Base-by-base conservation (phyloP, 2,329 filamentous ascomycete species). In the Colletotrichum echinochloae region DNA sequence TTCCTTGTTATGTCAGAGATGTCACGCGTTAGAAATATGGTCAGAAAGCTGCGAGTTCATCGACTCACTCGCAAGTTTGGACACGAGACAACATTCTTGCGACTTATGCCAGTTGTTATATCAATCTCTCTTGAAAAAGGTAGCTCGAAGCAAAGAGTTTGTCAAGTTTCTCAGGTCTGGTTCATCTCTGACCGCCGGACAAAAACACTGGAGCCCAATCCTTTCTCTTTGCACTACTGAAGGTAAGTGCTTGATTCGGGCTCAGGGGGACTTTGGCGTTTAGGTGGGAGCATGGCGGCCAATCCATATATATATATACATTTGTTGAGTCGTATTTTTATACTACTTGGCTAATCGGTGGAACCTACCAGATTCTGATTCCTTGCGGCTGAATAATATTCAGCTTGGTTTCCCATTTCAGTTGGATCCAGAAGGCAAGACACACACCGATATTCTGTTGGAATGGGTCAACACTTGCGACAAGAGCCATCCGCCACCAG, bases 401-500 rank as follows among this genome's bases (percentile, higher is more conserved):
- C 57, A 37, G n/a, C 28, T 35, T n/a, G 57, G 57, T 8, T 48
- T 60, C 30, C 57, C 57, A 5, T 16, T 0, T 2, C 57, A n/a
- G 5, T 18, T 48, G 18, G 28, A 48, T 6, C 41, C 41, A 2
- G 57, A 28, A 16, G 9, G 26, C 41, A 3, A 28, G 2, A 37
- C 57, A 9, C 57, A 48, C 3, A 9, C 8, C 5, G n/a, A 35
- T 5, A 26, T 48, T 9, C 20, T 60, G 2, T 33, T 18, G 16
- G 16, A 48, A 35, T 60, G 57, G 57, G 7, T 60, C 4, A 48
- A 60, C 6, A 30, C 12, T 16, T 60, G 57, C 41, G 39, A 60
- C 7, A 3, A 48, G 5, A 7, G 18, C 7, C 57, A 35, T 18
- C 39, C 28, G 12, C 28, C 20, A 30, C 26, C 56, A 6, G 8